Conservation (phyloP, 208 protist species). For the Leishmania gerbilli region DNA sequence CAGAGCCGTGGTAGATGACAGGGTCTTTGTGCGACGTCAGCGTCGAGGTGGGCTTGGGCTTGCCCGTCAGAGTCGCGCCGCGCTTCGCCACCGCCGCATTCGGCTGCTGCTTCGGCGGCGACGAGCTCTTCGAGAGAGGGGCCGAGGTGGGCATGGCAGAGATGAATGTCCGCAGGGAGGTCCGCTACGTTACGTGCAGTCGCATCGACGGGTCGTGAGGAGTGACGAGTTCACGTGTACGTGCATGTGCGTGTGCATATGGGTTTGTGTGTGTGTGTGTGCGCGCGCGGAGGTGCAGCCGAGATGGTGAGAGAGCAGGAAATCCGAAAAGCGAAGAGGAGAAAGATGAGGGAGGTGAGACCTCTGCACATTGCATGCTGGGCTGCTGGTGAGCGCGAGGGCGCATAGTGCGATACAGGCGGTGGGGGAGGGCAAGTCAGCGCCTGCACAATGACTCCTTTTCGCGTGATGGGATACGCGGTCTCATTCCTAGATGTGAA, state of each 20-base stretch:
- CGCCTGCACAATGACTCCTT: neutral
- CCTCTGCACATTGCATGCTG: neutral
- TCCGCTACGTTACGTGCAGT: neutral
- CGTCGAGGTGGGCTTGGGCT: neutral
- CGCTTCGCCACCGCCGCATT: conserved; percentile 7
- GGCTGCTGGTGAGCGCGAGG: neutral
- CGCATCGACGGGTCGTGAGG: neutral
- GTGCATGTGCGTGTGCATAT: too few relatives aligned
- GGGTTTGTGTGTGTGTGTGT: neutral
- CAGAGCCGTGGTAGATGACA: conserved; percentile 59
- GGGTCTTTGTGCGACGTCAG: conserved; percentile 18
- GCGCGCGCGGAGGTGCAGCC: neutral
- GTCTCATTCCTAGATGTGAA: neutral
- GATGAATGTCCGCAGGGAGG: neutral
- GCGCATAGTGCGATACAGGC: neutral
- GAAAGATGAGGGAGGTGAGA: neutral
- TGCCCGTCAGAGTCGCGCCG: neutral
- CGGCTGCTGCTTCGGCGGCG: neutral
- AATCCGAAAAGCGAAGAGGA: neutral
- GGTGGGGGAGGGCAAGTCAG: neutral
- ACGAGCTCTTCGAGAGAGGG: neutral
- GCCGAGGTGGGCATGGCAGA: neutral
- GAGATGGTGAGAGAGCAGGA: neutral
- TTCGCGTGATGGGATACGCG: neutral
- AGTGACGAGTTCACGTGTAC: neutral